These are phyloP conservation scores for Spinacia oleracea DNA, from an alignment of 179 eudicot genomes.

Conservation along the genomic window DNA sequence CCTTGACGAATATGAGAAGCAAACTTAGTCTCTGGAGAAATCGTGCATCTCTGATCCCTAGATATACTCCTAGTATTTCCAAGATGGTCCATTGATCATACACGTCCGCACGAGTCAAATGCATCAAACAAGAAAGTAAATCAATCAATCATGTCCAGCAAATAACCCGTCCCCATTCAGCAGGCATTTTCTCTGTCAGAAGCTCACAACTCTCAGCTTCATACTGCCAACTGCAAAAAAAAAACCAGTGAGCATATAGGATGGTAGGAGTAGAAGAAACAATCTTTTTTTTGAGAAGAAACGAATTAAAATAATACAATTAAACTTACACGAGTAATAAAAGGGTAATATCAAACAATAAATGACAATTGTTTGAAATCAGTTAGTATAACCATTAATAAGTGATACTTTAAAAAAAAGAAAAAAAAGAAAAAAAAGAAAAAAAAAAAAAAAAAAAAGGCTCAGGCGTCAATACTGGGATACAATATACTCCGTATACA, in stretches of 20 bases:
- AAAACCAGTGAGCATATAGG: background rate
- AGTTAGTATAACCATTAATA: too few species aligned
- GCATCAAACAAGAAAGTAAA: constrained; percentile 9
- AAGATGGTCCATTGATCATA: constrained; percentile 30
- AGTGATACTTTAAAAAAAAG: too few species aligned
- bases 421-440: too few species aligned
- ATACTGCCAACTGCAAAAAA: constrained; percentile 14
- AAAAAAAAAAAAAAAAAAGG: too few species aligned
- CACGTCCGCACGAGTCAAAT: constrained; percentile 9
- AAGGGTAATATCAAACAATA: background rate
- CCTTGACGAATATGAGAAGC: constrained; percentile 37
- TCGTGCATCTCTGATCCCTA: constrained; percentile 28
- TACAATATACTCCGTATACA: too few species aligned
- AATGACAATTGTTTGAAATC: background rate
- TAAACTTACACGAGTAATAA: background rate
- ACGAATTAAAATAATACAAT: background rate
- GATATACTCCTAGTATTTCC: constrained; percentile 24
- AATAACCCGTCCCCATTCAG: constrained; percentile 14
- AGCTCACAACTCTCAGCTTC: constrained; percentile 22
- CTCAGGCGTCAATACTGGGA: background rate
- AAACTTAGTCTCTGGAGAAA: constrained; percentile 30
- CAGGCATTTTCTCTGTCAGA: constrained; percentile 12
- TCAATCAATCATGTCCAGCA: constrained; percentile 7
- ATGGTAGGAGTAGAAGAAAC: background rate
- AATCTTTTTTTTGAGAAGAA: background rate